These are phyloP conservation scores for Rhynchosporium graminicola DNA, from an alignment of 2,329 filamentous ascomycete species.

Conservation along the genomic window DNA sequence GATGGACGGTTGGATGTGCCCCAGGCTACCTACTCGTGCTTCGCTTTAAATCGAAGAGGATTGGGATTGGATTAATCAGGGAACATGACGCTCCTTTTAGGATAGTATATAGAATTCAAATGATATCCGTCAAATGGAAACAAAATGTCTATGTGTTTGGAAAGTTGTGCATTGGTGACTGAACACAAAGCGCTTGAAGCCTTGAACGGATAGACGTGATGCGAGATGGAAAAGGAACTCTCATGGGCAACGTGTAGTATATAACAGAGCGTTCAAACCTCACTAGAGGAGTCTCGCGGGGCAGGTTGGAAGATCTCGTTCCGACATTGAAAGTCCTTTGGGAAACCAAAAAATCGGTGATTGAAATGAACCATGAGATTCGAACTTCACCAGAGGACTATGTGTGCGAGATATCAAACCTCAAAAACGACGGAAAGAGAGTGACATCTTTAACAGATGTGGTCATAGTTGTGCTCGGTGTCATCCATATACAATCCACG, in stretches of 20 bases:
- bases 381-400: no score
- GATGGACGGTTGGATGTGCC: not conserved
- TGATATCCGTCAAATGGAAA: not conserved
- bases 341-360: no score
- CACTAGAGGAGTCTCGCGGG: not conserved
- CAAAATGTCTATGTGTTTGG: not conserved
- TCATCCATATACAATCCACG: conserved; percentile 7
- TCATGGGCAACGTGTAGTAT: not conserved
- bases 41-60: conserved; percentile 14
- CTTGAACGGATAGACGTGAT: not conserved
- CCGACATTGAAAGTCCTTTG: no score
- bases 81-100: conserved; percentile 11
- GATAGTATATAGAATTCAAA: conserved; percentile 4
- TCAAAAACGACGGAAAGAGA: not conserved
- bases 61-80: conserved; percentile 13
- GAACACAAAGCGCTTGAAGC: not conserved
- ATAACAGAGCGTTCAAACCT: not conserved
- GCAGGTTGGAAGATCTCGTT: not conserved
- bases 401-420: not conserved
- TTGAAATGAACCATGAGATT: no score
- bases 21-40: not conserved
- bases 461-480: not conserved
- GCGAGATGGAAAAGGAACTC: not conserved
- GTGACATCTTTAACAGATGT: not conserved
- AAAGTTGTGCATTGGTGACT: not conserved